Base-by-base conservation (phyloP, 2,329 filamentous ascomycete genomes). In the Xylaria multiplex region DNA sequence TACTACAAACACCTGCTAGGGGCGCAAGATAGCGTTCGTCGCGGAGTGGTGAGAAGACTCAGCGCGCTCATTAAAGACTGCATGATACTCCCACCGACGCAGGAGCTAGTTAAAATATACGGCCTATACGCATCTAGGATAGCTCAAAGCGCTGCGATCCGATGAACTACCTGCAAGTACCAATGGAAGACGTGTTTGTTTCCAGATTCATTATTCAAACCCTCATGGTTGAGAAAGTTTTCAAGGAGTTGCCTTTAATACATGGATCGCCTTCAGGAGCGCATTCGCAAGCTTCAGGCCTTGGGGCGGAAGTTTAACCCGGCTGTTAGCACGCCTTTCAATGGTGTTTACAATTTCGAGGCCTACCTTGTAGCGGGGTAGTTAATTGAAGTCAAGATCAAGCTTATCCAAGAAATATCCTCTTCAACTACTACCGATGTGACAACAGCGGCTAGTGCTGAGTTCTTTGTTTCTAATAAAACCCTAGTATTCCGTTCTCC, bases 81-180 rank as follows among this genome's bases (percentile, higher is more conserved):
- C 4, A 9, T 8, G 5, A 30, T 62, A 3, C 27, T 64, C 22
- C 67, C 67, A 27, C 52, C 53, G 4, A 66, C 60, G 4, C 67
- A 60, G 2, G 54, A 65, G 13, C 52, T 71, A 4, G 66, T 71
- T 19, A 66, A 49, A 24, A 57, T 65, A 3, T 71, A 71, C 37
- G 69, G 67, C 6, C 11, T 42, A 32, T 57, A 67, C 14, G 67
- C 67, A 13, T 68, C 65, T 6, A 65, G 65, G 40, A 69, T 71
- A 32, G n/a, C 66, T 14, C n/a, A n/a, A 42, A 61, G 14, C 19
- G 42, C 54, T 30, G 50, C 37, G 19, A 19, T 19, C 19, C 32
- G 60, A 59, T 19, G 9, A 35, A 22, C n/a, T 19, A 19, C 19
- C 19, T 19, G 19, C 19, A 24, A 13, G 3, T 13, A 7, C 1